Base-by-base conservation (phyloP, 2,329 filamentous ascomycete species). In the Aspergillus sp. region DNA sequence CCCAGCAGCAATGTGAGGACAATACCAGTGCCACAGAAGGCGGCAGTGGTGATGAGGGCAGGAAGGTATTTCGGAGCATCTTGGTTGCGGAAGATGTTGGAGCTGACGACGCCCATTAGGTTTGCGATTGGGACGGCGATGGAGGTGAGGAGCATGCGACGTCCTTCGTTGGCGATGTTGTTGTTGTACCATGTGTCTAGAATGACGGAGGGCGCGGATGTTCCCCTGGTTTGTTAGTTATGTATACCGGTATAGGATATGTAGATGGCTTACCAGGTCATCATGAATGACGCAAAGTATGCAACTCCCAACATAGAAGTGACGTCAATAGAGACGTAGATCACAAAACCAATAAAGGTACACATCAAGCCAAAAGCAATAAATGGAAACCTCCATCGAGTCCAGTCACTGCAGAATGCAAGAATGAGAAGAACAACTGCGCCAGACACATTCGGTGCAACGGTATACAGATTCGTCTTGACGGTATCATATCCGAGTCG, bases 401-500 rank as follows among this genome's bases (percentile, higher is more conserved):
- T 73, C 46, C 72, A 74, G 56, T 89, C 86, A 9, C 80, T 85
- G 8, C 76, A 66, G 54, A 88, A 89, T 0, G 84, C 85, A 1
- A 90, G 69, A 13, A 88, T 69, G 0, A 90, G 70, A 4, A 89
- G 70, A 71, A 88, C 81, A 1, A 77, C 76, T 0, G 86, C 84
- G 1, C 86, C 86, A 0, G 77, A 79, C 32, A 87, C 75, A 54
- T 89, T 89, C 1, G 86, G 86, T 0, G 86, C 88, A 0, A 91
- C 86, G 0, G 87, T 90, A 66, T 87, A 90, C 0, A 91, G 74
- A 56, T 93, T 91, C 0, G 86, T 89, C 56, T 80, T 79, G 45
- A 80, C 71, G 9, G 69, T 72, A 34, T 59, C 54, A 57, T 78
- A 79, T 5, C 72, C 71, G 6, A 64, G 57, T 7, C 58, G 50